These are phyloP conservation scores for Leishmania mexicana DNA, from an alignment of 208 protist genomes.

Conservation along the genomic window DNA sequence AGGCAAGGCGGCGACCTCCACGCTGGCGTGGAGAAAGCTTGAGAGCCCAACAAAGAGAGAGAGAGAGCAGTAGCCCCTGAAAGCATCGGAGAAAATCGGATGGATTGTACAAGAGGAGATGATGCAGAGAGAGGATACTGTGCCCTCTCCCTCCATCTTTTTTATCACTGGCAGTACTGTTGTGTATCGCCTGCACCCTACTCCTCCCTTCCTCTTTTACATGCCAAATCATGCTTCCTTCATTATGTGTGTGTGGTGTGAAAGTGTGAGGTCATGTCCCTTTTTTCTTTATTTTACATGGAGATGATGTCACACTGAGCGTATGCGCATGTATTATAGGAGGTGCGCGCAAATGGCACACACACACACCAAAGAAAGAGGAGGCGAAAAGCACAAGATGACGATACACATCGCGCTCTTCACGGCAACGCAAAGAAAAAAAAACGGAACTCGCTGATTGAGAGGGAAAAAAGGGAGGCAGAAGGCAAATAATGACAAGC, in stretches of 20 bases:
- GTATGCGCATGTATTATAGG: neutral
- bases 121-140: neutral
- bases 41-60: neutral
- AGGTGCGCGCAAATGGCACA: neutral
- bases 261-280: neutral
- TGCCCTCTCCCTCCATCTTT: neutral
- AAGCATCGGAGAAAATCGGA: neutral
- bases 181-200: neutral
- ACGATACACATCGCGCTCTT: neutral
- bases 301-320: neutral
- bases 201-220: neutral
- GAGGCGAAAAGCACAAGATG: neutral
- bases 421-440: neutral
- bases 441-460: neutral
- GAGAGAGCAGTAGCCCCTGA: neutral
- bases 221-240: neutral
- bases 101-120: neutral
- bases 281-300: slow-evolving; percentile 1
- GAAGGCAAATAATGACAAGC: neutral
- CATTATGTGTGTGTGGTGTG: neutral
- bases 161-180: neutral
- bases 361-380: neutral
- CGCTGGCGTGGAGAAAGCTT: neutral
- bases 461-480: neutral
- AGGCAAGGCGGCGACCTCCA: neutral